These are phyloP conservation scores for Actinomortierella ambigua DNA, from an alignment of 371 early-diverging fungal species.

Conservation along the genomic window DNA sequence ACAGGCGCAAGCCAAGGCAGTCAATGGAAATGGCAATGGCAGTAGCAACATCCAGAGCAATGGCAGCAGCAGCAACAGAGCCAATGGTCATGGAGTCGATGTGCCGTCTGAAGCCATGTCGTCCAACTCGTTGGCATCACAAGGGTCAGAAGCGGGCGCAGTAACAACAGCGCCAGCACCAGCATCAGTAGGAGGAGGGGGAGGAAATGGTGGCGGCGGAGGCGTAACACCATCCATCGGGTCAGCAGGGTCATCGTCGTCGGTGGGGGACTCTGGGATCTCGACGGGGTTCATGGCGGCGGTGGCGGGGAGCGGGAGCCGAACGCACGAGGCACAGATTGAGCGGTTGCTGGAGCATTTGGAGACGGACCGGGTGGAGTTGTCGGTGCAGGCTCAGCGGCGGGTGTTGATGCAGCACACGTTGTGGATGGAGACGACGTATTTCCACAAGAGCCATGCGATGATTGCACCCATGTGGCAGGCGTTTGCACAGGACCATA, in stretches of 20 bases:
- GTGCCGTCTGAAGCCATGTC: background rate
- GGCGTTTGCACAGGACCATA: constrained; percentile 61
- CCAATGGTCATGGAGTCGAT: no score
- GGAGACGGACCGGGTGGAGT: constrained; percentile 26
- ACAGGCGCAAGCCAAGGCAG: no score
- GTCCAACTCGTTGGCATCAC: background rate
- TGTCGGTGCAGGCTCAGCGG: constrained; percentile 40
- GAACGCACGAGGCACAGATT: constrained; percentile 21
- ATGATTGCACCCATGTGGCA: constrained; percentile 66
- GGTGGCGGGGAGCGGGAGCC: no score
- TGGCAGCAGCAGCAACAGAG: constrained; percentile 12
- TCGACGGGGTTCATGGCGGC: constrained; percentile 39
- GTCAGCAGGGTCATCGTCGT: constrained; percentile 27
- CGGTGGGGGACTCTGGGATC: constrained; percentile 51
- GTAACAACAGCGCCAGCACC: no score
- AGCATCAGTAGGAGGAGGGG: no score
- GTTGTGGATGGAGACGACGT: constrained; percentile 42
- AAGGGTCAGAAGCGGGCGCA: no score
- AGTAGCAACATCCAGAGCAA: constrained; percentile 25
- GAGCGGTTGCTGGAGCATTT: constrained; percentile 31
- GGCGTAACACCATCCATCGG: no score
- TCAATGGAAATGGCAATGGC: background rate
- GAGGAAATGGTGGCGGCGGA: no score
- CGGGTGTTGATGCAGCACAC: constrained; percentile 48
- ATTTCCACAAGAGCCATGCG: constrained; percentile 55